Evolutionary conservation across 2,329 filamentous ascomycete species (phyloP), one percentile per base, ranked within the genome.

Genomic region (Cryphonectria parasitica): DNA sequence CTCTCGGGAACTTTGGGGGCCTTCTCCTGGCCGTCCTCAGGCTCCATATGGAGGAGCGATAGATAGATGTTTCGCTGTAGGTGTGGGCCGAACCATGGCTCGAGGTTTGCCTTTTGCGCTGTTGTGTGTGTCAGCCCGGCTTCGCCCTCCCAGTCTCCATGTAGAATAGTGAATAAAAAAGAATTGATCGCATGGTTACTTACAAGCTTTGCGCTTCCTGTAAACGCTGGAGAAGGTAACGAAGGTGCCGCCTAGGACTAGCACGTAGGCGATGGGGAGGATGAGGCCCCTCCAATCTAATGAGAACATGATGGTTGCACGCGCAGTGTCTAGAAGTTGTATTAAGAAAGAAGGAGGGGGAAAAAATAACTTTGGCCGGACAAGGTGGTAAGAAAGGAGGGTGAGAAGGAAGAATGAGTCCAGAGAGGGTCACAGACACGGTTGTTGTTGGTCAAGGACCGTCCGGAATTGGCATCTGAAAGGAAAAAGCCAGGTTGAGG

Each of bases 11-110:
- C 78, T 85, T 84, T 85, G 71, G 88, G 86, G 6, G 87, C 81
- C 80, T 95, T 94, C 78, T 93, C 90, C 72, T 88, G 83, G 69
- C 87, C 87, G 45, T 84, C 82, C 75, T 87, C 86, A 68, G 88
- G 85, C 69, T 89, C 87, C 78, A 96, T 87, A 83, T 99, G 94
- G 66, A 98, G 87, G 56, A 99, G 90, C 61, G 94, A 94, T 72
- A 97, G 89, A 85, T 98, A 99, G 79, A 99, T 89, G 82, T 99
- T 95, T 82, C 95, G 93, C 82, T 96, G 92, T 66, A 97, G 86
- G 80, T 99, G 95, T 67, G 92, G 88, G 34, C 91, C 91, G 82
- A 99, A 99, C 95, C 96, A 99, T 75, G 95, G 94, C 75, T 92
- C 94, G 73, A 99, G 90, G 75, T 92, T 93, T 68, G 93, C 91